These are phyloP conservation scores for Spatholobus suberectus DNA, from an alignment of 306 rosid genomes.

Conservation along the genomic window DNA sequence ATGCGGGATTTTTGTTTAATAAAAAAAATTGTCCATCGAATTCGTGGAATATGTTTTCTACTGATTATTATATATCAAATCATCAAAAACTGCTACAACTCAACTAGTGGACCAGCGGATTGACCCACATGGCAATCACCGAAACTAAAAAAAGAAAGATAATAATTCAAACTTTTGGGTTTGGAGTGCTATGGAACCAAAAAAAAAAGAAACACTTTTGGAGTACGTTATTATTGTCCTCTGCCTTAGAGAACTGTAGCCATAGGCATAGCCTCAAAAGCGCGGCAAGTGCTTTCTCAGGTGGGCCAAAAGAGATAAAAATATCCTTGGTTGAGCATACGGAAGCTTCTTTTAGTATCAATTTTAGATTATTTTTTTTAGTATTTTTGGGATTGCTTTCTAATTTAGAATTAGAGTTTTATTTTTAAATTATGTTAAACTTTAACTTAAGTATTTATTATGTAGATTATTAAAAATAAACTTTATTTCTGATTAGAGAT, in stretches of 20 bases:
- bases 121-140: slow-evolving; percentile 39
- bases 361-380: not conserved
- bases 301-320: not conserved
- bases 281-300: not conserved
- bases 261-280: slow-evolving; percentile 15
- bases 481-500: not conserved
- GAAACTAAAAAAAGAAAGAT: not conserved
- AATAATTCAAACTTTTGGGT: not conserved
- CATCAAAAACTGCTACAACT: not conserved
- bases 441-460: not conserved
- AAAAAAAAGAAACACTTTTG: not conserved
- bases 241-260: not conserved
- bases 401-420: not conserved
- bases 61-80: not conserved
- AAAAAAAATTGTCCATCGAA: too few relatives aligned
- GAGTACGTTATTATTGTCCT: slow-evolving; percentile 14
- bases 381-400: not conserved
- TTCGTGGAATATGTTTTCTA: too few relatives aligned
- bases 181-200: not conserved
- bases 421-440: not conserved
- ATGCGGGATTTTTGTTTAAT: too few relatives aligned
- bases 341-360: not conserved
- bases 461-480: not conserved
- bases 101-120: not conserved
- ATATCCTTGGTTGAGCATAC: not conserved